Evolutionary conservation across 768 basidiomycete genomes (phyloP), one percentile per base, ranked within the genome.

Genomic region (Rickenella mellea): DNA sequence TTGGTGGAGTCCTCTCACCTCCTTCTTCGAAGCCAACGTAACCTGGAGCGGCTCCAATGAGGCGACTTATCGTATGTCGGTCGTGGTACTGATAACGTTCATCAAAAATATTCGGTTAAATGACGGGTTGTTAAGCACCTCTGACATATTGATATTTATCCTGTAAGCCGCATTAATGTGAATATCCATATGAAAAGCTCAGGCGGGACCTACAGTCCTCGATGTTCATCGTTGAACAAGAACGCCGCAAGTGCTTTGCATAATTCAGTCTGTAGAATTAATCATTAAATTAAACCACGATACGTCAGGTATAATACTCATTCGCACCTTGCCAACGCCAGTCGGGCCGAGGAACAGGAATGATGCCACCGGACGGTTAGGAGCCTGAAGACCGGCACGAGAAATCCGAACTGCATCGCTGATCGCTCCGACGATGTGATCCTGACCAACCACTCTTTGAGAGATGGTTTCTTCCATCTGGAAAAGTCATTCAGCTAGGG

Each of bases 61-160:
- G 66, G 4, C 91, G 73, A 0, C 89, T 88, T 40, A 97, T 82
- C 0, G 89, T 90, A 55, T 97, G 89, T 41, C 91, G 76, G 50
- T 93, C 92, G 39, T 89, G 86, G 53, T 85, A 96, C 74, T 89
- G 60, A n/a, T 48, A 59, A 41, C 12, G 31, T 17, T 36, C 33
- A 36, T 17, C 9, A 35, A 10, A 36, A 17, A 15, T 11, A 17
- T 17, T 22, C 19, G 15, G 36, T 27, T 19, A 24, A 37, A 15
- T 28, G 9, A 3, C 15, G 27, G 27, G 36, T 24, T 12, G 27
- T 19, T 12, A 37, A 50, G 19, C 45, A 68, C 57, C 64, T 96
- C 88, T n/a, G 86, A 85, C 89, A 94, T 92, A 51, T 96, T 93
- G 55, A 94, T 89, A 45, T 82, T 86, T 48, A 92, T 89, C 41